Conservation (phyloP, 495 filamentous ascomycete genomes). For the Staphylotrichum tortipilum region DNA sequence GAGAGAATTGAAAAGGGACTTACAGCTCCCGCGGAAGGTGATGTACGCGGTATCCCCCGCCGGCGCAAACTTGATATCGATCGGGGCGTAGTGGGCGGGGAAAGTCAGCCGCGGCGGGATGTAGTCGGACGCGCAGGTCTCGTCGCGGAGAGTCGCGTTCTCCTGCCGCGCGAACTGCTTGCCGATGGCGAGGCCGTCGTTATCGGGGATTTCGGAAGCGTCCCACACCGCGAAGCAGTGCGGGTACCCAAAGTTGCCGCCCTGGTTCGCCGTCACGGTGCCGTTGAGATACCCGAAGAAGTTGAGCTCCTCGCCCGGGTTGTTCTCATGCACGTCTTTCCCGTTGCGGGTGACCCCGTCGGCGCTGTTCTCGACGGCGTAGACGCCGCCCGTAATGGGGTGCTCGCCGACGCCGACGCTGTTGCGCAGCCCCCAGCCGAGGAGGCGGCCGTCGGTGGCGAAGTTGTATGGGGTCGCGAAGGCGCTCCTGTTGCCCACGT, state of each 20-base stretch:
- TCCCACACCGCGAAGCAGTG: slow-evolving; percentile 55
- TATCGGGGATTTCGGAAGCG: slow-evolving; percentile 42
- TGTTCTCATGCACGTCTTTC: slow-evolving; percentile 52
- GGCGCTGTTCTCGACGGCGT: slow-evolving; percentile 59
- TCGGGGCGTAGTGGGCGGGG: slow-evolving; percentile 46
- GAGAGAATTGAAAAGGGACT: slow-evolving; percentile 1
- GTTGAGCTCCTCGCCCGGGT: slow-evolving; percentile 64
- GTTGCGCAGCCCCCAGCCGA: slow-evolving; percentile 66
- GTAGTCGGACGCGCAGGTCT: slow-evolving; percentile 31
- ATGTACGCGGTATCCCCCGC: slow-evolving; percentile 38
- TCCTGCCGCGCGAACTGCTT: slow-evolving; percentile 41
- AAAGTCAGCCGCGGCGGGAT: slow-evolving; percentile 41
- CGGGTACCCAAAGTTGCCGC: slow-evolving; percentile 53
- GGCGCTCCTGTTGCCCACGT: slow-evolving; percentile 34
- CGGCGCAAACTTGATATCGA: slow-evolving; percentile 43
- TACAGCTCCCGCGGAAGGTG: slow-evolving; percentile 49
- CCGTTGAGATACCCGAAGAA: slow-evolving; percentile 51
- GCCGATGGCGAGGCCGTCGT: slow-evolving; percentile 36
- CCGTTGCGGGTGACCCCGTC: slow-evolving; percentile 39
- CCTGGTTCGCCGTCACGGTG: slow-evolving; percentile 25
- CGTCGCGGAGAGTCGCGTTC: slow-evolving; percentile 38
- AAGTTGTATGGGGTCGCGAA: slow-evolving; percentile 34
- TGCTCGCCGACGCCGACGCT: slow-evolving; percentile 56
- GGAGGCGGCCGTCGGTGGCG: slow-evolving; percentile 37
- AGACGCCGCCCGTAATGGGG: slow-evolving; percentile 49